Evolutionary conservation across 2,329 filamentous ascomycete genomes (phyloP).

Genomic region (Claviceps digitariae): DNA sequence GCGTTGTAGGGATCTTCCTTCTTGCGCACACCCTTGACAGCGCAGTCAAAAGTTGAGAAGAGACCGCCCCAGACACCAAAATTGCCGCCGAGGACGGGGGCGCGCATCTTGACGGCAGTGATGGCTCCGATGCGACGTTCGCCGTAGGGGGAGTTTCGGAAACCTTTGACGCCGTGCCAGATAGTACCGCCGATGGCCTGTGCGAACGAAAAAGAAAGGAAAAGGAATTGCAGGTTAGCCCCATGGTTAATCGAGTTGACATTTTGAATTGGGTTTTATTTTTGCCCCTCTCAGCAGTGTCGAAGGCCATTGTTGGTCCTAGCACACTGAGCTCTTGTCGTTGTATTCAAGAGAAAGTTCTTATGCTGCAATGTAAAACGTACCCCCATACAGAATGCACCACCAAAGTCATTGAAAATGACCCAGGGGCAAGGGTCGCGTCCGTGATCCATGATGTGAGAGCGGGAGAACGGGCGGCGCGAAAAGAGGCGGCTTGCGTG

Average conservation of each 20-base stretch:
- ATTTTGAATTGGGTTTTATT: neutral
- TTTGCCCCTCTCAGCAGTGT: neutral
- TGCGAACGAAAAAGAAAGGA: no score
- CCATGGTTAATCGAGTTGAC: neutral
- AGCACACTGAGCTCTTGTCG: neutral
- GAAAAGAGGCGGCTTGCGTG: neutral
- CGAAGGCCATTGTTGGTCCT: neutral
- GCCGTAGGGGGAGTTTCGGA: slow-evolving; percentile 78
- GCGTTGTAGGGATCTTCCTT: slow-evolving; percentile 99
- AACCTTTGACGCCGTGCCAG: slow-evolving; percentile 96
- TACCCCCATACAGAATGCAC: slow-evolving; percentile 95
- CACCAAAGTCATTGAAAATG: slow-evolving; percentile 91
- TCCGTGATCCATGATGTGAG: slow-evolving; percentile 70
- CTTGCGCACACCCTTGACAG: slow-evolving; percentile 82
- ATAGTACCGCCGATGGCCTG: slow-evolving; percentile 68
- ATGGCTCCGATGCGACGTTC: slow-evolving; percentile 91
- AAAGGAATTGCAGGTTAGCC: neutral
- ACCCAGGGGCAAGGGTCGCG: slow-evolving; percentile 96
- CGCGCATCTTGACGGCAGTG: slow-evolving; percentile 94
- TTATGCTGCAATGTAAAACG: slow-evolving; percentile 17
- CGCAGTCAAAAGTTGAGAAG: slow-evolving; percentile 93
- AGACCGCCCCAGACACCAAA: slow-evolving; percentile 96
- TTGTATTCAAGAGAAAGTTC: neutral
- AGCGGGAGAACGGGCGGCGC: neutral
- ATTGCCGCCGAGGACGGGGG: slow-evolving; percentile 91